These are phyloP conservation scores for Nadsonia starkeyi-henricii DNA, from an alignment of 1,139 yeast species.

Conservation along the genomic window DNA sequence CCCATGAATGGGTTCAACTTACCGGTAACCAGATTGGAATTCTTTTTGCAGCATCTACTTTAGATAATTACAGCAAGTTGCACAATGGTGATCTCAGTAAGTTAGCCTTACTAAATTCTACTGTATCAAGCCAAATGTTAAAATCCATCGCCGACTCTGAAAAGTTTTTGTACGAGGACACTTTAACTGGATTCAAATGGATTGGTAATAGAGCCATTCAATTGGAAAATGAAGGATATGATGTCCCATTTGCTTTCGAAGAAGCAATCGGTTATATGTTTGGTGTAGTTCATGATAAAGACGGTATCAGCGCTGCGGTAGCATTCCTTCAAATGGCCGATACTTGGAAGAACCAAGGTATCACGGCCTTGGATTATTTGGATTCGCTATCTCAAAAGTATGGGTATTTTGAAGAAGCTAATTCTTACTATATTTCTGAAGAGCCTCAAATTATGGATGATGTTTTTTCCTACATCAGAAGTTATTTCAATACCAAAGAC, in stretches of 20 bases:
- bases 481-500: constrained; percentile 10
- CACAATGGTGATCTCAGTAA: constrained; percentile 19
- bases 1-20: constrained; percentile 54
- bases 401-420: constrained; percentile 74
- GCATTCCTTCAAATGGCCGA: constrained; percentile 65
- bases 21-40: constrained; percentile 89
- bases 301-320: constrained; percentile 72
- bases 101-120: constrained; percentile 66
- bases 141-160: constrained; percentile 49
- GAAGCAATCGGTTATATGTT: constrained; percentile 97
- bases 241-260: constrained; percentile 82
- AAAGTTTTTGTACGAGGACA: constrained; percentile 58
- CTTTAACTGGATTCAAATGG: constrained; percentile 96
- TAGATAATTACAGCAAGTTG: constrained; percentile 26
- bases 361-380: constrained; percentile 32
- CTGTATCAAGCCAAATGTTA: constrained; percentile 80
- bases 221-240: constrained; percentile 45
- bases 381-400: constrained; percentile 45
- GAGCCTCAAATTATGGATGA: constrained; percentile 36
- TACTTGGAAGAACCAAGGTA: constrained; percentile 29
- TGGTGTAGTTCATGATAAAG: constrained; percentile 76
- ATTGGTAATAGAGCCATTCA: constrained; percentile 81
- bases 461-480: constrained; percentile 40
- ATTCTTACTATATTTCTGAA: constrained; percentile 68
- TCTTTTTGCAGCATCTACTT: constrained; percentile 56